These are phyloP conservation scores for Termitomyces sp. DNA, from an alignment of 768 basidiomycete genomes.

Conservation along the genomic window DNA sequence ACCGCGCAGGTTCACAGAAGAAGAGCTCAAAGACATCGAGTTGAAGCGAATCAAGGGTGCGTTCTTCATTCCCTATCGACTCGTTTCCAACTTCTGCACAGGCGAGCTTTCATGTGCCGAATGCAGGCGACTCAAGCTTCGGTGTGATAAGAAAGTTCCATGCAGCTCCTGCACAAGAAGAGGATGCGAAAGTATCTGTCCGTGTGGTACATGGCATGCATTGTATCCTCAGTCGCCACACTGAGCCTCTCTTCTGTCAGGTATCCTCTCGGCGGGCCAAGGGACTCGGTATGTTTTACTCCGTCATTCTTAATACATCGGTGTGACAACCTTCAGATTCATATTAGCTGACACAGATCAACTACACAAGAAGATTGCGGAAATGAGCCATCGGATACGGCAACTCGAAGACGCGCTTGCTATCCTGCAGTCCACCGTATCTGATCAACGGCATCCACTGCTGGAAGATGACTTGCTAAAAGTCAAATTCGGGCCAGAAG, in stretches of 20 bases:
- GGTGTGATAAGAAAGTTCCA: slow-evolving; percentile 51
- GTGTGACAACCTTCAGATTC: slow-evolving; percentile 37
- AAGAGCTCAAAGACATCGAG: slow-evolving; percentile 51
- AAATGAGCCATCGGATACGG: slow-evolving; percentile 66
- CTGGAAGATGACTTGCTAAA: slow-evolving; percentile 51
- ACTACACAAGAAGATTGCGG: slow-evolving; percentile 60
- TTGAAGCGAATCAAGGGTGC: slow-evolving; percentile 45
- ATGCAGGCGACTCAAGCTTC: slow-evolving; percentile 48
- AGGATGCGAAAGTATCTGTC: slow-evolving; percentile 64
- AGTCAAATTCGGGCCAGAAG: slow-evolving; percentile 57
- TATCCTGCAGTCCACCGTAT: slow-evolving; percentile 54
- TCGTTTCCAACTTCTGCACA: slow-evolving; percentile 14
- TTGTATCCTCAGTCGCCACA: background rate
- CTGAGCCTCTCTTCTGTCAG: slow-evolving; percentile 19
- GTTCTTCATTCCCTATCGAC: slow-evolving; percentile 13
- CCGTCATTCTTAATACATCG: background rate
- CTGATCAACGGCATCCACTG: slow-evolving; percentile 57
- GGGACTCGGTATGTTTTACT: slow-evolving; percentile 38
- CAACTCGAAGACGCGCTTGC: slow-evolving; percentile 68
- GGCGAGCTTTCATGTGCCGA: slow-evolving; percentile 55
- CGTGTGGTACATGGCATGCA: slow-evolving; percentile 38
- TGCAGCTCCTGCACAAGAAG: slow-evolving; percentile 51
- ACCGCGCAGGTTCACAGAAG: slow-evolving; percentile 44
- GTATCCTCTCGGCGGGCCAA: slow-evolving; percentile 49
- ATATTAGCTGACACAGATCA: slow-evolving; percentile 66